Percentiles rank a stretch among this genome's conserved stretches.
Evolutionary conservation across 2,329 filamentous ascomycete species (phyloP).

Genomic region (Aspergillus udagawae): DNA sequence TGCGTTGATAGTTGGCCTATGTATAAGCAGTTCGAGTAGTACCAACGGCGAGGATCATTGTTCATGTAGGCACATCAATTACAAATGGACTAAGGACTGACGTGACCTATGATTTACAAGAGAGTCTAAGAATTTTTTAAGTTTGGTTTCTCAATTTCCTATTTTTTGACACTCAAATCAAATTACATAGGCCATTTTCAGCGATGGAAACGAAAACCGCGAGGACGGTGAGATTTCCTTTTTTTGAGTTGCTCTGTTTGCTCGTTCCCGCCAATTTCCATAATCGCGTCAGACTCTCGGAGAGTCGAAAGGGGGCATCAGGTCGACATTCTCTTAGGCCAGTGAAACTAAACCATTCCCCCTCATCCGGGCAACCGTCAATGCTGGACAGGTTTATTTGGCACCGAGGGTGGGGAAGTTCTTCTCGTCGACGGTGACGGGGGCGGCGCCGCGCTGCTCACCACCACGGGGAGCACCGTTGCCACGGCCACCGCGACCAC

Average conservation of each 20-base stretch:
- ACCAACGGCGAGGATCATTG: too few relatives aligned
- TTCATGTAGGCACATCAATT: too few relatives aligned
- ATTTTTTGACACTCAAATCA: conserved; percentile 29
- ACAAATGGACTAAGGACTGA: too few relatives aligned
- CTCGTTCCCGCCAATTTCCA: background rate
- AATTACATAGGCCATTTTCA: conserved; percentile 25
- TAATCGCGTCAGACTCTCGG: background rate
- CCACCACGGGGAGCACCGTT: conserved; percentile 17
- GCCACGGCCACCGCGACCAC: conserved; percentile 26
- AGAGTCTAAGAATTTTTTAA: conserved; percentile 4
- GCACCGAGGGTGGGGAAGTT: conserved; percentile 44
- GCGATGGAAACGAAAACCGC: background rate
- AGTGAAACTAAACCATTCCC: too few relatives aligned
- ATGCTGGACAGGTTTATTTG: conserved; percentile 26
- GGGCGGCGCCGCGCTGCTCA: conserved; percentile 19
- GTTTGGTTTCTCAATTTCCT: conserved; percentile 17
- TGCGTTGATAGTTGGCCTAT: background rate
- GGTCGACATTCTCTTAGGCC: too few relatives aligned
- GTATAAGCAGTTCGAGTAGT: too few relatives aligned
- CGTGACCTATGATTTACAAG: too few relatives aligned
- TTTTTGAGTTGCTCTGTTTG: background rate
- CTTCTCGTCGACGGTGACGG: conserved; percentile 42
- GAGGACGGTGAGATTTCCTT: background rate
- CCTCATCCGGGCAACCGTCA: background rate
- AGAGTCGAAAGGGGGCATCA: too few relatives aligned